A percentile compares a stretch with the other conserved stretches of the same genome.
Evolutionary conservation across 441 rosid genomes (phyloP).

Genomic region (Adansonia rubrostipa): DNA sequence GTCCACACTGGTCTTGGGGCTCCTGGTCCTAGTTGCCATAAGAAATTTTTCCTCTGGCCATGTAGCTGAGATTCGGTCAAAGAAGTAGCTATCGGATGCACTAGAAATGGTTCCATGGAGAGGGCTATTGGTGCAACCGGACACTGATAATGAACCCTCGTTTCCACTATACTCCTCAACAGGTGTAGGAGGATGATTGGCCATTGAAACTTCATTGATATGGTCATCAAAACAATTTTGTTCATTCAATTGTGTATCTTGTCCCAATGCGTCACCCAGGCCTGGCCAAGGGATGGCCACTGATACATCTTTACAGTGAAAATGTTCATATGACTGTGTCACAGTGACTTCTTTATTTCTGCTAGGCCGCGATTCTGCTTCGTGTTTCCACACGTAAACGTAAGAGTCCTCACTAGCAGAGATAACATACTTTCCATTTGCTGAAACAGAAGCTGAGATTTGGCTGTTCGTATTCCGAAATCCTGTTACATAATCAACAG

Average conservation of each 20-base stretch:
- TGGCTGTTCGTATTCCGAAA: constrained; percentile 92
- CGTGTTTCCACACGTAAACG: constrained; percentile 93
- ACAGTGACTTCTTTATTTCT: constrained; percentile 74
- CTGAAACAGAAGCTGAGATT: constrained; percentile 80
- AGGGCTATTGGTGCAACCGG: constrained; percentile 63
- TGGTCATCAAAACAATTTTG: constrained; percentile 48
- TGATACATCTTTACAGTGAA: constrained; percentile 88
- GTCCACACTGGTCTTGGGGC: constrained; percentile 65
- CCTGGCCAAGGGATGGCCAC: constrained; percentile 98
- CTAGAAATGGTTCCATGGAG: constrained; percentile 82
- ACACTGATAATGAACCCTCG: constrained; percentile 47
- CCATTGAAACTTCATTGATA: constrained; percentile 59
- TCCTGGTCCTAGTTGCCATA: constrained; percentile 53
- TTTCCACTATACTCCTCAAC: constrained; percentile 57
- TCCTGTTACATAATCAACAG: constrained; percentile 54
- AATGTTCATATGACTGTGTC: constrained; percentile 80
- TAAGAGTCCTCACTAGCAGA: constrained; percentile 96
- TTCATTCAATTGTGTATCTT: constrained; percentile 40
- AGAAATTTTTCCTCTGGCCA: constrained; percentile 93
- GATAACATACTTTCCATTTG: constrained; percentile 81
- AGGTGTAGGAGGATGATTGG: constrained; percentile 89
- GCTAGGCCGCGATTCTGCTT: constrained; percentile 73
- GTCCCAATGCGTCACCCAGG: constrained; percentile 53
- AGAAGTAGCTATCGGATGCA: constrained; percentile 82
- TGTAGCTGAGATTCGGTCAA: constrained; percentile 85